phyloP scores from a whole-genome alignment of 1,139 yeast genomes.

The Taiozyma onychis region DNA sequence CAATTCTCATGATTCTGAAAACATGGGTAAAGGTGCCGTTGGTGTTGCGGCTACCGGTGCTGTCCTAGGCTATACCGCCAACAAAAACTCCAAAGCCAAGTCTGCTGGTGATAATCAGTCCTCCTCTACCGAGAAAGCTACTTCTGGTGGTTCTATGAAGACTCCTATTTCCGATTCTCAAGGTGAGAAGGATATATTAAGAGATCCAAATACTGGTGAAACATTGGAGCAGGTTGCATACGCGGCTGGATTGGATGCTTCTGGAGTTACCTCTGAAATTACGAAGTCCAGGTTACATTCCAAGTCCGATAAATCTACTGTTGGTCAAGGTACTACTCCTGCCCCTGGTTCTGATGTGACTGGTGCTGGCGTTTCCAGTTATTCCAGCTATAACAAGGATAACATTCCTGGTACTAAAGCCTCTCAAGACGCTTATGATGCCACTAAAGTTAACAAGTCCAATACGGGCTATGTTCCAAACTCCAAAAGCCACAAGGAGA shows the following conservation, averaged over 20 bases:
- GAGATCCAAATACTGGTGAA: background rate
- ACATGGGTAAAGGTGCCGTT: background rate
- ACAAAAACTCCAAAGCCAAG: slow-evolving; percentile 6
- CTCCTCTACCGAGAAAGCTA: background rate
- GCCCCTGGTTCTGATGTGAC: background rate
- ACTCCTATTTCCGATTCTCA: background rate
- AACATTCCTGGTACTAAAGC: background rate
- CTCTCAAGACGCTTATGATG: background rate
- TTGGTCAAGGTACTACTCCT: background rate
- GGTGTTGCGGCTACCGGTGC: slow-evolving; percentile 1
- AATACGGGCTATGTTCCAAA: background rate
- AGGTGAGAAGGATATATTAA: background rate
- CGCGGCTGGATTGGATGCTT: slow-evolving; percentile 13
- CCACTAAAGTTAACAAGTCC: background rate
- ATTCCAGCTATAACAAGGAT: background rate
- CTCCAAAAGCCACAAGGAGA: background rate
- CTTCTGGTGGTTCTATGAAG: background rate
- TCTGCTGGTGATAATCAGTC: background rate
- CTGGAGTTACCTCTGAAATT: slow-evolving; percentile 12
- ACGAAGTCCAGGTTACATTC: background rate
- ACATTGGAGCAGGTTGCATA: slow-evolving; percentile 1
- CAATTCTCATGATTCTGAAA: background rate
- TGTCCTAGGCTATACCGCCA: slow-evolving; percentile 11
- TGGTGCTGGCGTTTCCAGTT: background rate
- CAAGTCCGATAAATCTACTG: background rate